Conservation (phyloP, 2,329 filamentous ascomycete genomes). For the Talaromyces albobiverticillius region DNA sequence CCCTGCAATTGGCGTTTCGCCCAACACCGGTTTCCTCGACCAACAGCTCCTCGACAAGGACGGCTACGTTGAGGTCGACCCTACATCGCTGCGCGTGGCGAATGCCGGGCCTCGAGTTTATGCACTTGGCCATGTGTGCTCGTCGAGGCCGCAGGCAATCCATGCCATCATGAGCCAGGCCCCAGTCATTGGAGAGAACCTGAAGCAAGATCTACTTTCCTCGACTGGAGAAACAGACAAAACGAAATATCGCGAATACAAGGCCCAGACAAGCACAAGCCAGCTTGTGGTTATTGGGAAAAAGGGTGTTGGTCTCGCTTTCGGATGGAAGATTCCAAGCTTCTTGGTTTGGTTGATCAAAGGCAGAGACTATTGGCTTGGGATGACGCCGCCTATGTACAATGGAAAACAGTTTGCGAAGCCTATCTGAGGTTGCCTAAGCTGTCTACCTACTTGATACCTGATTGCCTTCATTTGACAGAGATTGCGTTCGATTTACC, state of each 20-base stretch:
- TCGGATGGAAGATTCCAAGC: conserved; percentile 45
- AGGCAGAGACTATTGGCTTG: conserved; percentile 52
- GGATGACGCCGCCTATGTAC: conserved; percentile 49
- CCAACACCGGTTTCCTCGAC: conserved; percentile 43
- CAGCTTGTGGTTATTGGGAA: conserved; percentile 51
- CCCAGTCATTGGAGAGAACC: conserved; percentile 46
- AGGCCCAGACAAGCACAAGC: conserved; percentile 44
- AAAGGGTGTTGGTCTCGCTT: conserved; percentile 45
- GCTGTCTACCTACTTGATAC: not conserved
- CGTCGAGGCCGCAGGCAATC: conserved; percentile 40
- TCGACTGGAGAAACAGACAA: conserved; percentile 21
- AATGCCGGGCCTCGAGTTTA: conserved; percentile 41
- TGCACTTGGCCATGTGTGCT: conserved; percentile 47
- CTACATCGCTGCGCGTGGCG: conserved; percentile 37
- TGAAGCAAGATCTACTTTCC: conserved; percentile 47
- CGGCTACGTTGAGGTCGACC: conserved; percentile 39
- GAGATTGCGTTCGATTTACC: not conserved
- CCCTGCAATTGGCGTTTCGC: conserved; percentile 41
- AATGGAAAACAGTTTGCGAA: conserved; percentile 53
- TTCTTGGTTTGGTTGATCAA: conserved; percentile 51
- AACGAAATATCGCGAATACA: conserved; percentile 32
- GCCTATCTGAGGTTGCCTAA: conserved; percentile 16
- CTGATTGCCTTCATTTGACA: not conserved
- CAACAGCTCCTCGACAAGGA: conserved; percentile 29
- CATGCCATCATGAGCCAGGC: conserved; percentile 43